A percentile compares a stretch with the other conserved stretches of the same genome.
Conservation (phyloP, 1,284 basidiomycete genomes). For the Trametes sp. region DNA sequence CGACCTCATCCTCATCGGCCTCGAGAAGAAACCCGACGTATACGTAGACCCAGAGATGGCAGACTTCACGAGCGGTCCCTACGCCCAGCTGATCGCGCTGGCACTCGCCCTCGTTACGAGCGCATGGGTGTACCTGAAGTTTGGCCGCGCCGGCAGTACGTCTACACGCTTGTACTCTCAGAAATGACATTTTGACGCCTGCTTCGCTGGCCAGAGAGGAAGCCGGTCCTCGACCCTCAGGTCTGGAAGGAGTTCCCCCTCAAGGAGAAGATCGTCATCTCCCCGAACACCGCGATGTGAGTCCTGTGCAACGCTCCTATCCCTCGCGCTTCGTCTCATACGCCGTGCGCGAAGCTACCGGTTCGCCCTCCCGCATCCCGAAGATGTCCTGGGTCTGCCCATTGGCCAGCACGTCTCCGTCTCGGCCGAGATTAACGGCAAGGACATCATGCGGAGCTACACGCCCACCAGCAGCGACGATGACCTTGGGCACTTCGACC, state of each 20-base stretch:
- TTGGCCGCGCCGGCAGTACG: constrained; percentile 49
- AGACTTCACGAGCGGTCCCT: constrained; percentile 33
- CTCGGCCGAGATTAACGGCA: constrained; percentile 90
- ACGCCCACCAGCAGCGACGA: constrained; percentile 95
- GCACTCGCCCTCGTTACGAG: constrained; percentile 46
- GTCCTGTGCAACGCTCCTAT: constrained; percentile 38
- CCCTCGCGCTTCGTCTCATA: constrained; percentile 8
- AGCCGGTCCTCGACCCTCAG: constrained; percentile 76
- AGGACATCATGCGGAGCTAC: constrained; percentile 90
- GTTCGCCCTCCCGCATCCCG: constrained; percentile 79
- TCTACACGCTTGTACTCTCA: constrained; percentile 24
- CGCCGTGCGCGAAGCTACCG: constrained; percentile 73
- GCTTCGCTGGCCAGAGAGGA: constrained; percentile 50
- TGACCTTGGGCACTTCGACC: constrained; percentile 92
- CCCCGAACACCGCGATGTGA: constrained; percentile 95
- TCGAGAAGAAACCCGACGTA: constrained; percentile 43
- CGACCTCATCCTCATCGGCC: constrained; percentile 69
- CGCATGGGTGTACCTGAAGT: constrained; percentile 52
- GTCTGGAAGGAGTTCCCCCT: constrained; percentile 88
- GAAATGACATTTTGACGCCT: constrained; percentile 12
- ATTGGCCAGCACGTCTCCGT: constrained; percentile 97
- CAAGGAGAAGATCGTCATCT: constrained; percentile 82
- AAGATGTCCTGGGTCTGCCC: constrained; percentile 89
- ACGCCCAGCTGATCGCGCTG: constrained; percentile 47
- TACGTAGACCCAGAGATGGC: constrained; percentile 28